phyloP scores from a whole-genome alignment of 129 eudicot species.

The Arctium minus region DNA sequence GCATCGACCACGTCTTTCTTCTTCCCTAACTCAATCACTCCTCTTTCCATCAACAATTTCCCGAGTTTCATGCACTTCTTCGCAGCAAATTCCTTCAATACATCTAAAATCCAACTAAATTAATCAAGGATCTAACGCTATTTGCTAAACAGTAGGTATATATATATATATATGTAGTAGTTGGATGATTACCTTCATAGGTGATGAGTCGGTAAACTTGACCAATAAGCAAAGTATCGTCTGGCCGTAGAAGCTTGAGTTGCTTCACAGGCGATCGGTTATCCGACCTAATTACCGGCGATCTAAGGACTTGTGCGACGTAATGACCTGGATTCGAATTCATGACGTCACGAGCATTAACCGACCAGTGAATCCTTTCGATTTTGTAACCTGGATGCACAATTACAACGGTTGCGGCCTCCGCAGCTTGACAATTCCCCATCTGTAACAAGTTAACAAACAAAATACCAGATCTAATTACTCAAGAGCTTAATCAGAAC shows the following conservation, averaged over 20 bases:
- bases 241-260: constrained; percentile 67
- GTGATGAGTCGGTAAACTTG: constrained; percentile 76
- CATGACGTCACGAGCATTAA: constrained; percentile 72
- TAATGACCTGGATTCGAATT: constrained; percentile 64
- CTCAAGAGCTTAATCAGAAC: neutral
- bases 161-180: neutral
- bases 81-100: constrained; percentile 63
- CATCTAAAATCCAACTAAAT: constrained; percentile 28
- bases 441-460: constrained; percentile 12
- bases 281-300: constrained; percentile 24
- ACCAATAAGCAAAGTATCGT: constrained; percentile 68
- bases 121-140: neutral
- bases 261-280: constrained; percentile 58
- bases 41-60: constrained; percentile 58
- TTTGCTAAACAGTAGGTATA: neutral
- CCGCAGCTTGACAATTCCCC: constrained; percentile 95
- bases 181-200: constrained; percentile 51
- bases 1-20: neutral
- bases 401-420: constrained; percentile 75
- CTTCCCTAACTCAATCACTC: constrained; percentile 34
- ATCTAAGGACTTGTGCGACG: constrained; percentile 57
- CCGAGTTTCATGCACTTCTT: constrained; percentile 68
- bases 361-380: constrained; percentile 62
- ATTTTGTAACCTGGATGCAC: constrained; percentile 58
- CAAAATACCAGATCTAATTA: neutral